phyloP scores from a whole-genome alignment of 495 filamentous ascomycete genomes.

The Neurospora sp. region DNA sequence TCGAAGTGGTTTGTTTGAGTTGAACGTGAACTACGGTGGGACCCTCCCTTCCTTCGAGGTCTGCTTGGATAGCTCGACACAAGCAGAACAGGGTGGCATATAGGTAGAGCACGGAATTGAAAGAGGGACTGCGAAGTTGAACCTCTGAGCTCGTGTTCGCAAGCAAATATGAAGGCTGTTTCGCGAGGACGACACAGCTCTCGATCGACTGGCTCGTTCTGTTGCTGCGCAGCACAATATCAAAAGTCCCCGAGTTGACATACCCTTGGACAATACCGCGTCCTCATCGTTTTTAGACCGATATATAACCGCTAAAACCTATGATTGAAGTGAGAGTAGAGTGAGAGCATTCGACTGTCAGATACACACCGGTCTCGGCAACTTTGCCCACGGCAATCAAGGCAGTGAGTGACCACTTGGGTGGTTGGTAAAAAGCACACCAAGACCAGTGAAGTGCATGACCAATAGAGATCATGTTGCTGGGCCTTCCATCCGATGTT shows the following conservation, averaged over 20 bases:
- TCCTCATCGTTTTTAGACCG: background rate
- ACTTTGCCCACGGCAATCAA: background rate
- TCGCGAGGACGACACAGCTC: background rate
- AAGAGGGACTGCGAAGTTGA: background rate
- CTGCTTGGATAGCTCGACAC: background rate
- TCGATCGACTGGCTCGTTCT: background rate
- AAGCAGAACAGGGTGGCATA: background rate
- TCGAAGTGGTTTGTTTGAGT: background rate
- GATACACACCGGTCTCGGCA: background rate
- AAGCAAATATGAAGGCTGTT: background rate
- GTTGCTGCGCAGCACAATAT: background rate
- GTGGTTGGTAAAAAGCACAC: background rate
- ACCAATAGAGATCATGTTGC: background rate
- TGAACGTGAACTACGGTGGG: background rate
- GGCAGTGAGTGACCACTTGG: background rate
- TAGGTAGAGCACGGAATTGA: background rate
- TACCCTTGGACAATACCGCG: background rate
- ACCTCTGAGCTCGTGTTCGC: background rate
- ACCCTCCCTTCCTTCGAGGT: background rate
- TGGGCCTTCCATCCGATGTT: background rate
- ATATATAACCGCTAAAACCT: background rate
- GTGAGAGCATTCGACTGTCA: background rate
- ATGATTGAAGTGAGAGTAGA: background rate
- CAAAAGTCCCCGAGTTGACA: background rate
- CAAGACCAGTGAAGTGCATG: background rate